Evolutionary conservation across 305 asterid genomes (phyloP).

Genomic region (Solanum chacoense): DNA sequence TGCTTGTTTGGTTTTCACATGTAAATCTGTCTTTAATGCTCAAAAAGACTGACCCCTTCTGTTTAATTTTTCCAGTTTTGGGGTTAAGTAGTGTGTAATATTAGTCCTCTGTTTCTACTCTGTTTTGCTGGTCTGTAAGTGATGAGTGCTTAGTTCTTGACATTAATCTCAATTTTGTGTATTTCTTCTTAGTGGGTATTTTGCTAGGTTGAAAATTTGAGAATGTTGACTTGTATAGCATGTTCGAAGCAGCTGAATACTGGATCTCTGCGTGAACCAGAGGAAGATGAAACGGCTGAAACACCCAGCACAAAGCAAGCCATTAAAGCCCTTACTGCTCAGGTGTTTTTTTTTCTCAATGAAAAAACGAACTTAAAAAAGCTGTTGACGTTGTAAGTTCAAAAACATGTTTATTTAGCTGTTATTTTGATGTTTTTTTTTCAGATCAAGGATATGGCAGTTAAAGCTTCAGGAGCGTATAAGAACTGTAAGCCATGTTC

Average conservation of each 20-base stretch:
- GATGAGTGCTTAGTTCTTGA: background rate
- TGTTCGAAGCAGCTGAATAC: conserved; percentile 60
- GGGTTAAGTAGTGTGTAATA: background rate
- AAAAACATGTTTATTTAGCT: background rate
- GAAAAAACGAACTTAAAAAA: background rate
- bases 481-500: conserved; percentile 92
- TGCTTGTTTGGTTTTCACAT: background rate
- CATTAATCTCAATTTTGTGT: background rate
- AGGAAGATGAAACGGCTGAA: conserved; percentile 32
- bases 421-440: background rate
- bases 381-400: background rate
- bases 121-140: background rate
- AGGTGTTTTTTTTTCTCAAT: conserved; percentile 17
- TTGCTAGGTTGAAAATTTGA: background rate
- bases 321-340: conserved; percentile 68
- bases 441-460: conserved; percentile 87
- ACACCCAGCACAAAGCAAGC: conserved; percentile 65
- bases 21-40: background rate
- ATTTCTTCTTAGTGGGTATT: background rate
- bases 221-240: conserved; percentile 82
- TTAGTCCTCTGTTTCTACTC: background rate
- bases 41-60: background rate
- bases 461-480: conserved; percentile 88
- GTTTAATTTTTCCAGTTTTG: background rate
- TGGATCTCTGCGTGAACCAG: conserved; percentile 70